A percentile compares a stretch with the other conserved stretches of the same genome.
Conservation (phyloP, 2,329 filamentous ascomycete species). For the Magnaporthiopsis rhizophila region DNA sequence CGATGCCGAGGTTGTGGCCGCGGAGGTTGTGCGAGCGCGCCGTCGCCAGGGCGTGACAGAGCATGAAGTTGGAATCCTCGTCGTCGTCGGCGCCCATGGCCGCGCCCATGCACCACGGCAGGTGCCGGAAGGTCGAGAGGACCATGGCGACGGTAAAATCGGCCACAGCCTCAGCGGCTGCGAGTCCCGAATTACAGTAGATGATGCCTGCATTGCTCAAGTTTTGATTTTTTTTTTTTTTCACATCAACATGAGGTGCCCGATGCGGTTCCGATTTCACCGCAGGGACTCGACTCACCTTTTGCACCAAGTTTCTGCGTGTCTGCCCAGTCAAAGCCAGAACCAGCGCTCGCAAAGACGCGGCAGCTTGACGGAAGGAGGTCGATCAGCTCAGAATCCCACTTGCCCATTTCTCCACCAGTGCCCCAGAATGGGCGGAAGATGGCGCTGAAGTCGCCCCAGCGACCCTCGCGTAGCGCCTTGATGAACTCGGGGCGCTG, state of each 20-base stretch:
- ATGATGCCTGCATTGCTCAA: conserved; percentile 22
- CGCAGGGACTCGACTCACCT: neutral
- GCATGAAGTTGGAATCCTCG: neutral
- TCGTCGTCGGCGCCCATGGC: conserved; percentile 22
- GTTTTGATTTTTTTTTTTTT: conserved; percentile 29
- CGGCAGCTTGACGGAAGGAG: conserved; percentile 41
- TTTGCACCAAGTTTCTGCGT: neutral
- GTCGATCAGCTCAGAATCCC: conserved; percentile 15
- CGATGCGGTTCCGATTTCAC: neutral
- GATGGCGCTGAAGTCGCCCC: conserved; percentile 28
- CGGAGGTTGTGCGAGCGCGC: conserved; percentile 35
- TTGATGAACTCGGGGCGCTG: conserved; percentile 29
- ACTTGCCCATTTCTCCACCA: conserved; percentile 18
- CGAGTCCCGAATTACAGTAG: conserved; percentile 35
- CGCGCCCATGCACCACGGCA: conserved; percentile 30
- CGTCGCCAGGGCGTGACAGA: neutral
- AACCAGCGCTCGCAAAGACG: conserved; percentile 53
- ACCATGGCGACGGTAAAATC: conserved; percentile 34
- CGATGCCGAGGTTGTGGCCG: conserved; percentile 44
- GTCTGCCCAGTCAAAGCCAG: conserved; percentile 56
- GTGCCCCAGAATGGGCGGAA: conserved; percentile 16
- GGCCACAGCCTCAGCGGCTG: conserved; percentile 34
- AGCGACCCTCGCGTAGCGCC: conserved; percentile 27
- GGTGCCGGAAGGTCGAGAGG: conserved; percentile 40
- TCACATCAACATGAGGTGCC: conserved; percentile 20